Conservation (phyloP, 1,139 yeast species). For the Blastobotrys malaysiensis region DNA sequence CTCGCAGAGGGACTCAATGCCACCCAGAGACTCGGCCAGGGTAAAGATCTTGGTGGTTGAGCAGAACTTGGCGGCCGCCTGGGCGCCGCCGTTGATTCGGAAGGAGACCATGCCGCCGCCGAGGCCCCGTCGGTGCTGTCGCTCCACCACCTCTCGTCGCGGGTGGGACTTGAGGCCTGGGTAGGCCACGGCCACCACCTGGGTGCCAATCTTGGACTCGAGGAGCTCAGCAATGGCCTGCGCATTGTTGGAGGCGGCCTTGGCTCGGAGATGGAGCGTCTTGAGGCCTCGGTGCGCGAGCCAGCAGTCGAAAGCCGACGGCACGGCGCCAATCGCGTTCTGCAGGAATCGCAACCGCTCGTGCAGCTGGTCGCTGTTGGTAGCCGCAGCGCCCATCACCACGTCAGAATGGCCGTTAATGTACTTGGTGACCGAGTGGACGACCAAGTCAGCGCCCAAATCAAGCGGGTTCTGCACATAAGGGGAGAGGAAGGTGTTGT, state of each 20-base stretch:
- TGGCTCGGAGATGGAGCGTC: slow-evolving; percentile 76
- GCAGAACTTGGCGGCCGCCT: slow-evolving; percentile 69
- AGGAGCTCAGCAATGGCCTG: slow-evolving; percentile 67
- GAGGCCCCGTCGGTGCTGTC: slow-evolving; percentile 77
- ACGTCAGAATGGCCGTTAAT: slow-evolving; percentile 92
- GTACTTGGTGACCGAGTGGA: slow-evolving; percentile 87
- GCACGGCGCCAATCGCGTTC: slow-evolving; percentile 84
- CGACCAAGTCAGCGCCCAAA: slow-evolving; percentile 82
- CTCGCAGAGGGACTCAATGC: slow-evolving; percentile 80
- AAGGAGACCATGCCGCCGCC: slow-evolving; percentile 94
- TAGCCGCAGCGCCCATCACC: slow-evolving; percentile 78
- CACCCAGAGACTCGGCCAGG: slow-evolving; percentile 86
- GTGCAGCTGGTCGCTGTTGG: slow-evolving; percentile 57
- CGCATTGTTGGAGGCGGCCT: slow-evolving; percentile 64
- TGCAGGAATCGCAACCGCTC: slow-evolving; percentile 70
- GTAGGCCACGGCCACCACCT: slow-evolving; percentile 66
- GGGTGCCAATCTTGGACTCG: slow-evolving; percentile 37
- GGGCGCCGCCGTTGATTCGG: slow-evolving; percentile 78
- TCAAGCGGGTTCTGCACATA: slow-evolving; percentile 80
- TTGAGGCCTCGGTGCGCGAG: slow-evolving; percentile 89
- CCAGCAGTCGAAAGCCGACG: slow-evolving; percentile 90
- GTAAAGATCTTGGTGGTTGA: slow-evolving; percentile 72
- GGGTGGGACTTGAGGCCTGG: slow-evolving; percentile 73
- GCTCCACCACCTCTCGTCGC: slow-evolving; percentile 55
- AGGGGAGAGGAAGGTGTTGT: slow-evolving; percentile 92